Conservation (phyloP, 331 rosid species). For the Prunus yedoensis region DNA sequence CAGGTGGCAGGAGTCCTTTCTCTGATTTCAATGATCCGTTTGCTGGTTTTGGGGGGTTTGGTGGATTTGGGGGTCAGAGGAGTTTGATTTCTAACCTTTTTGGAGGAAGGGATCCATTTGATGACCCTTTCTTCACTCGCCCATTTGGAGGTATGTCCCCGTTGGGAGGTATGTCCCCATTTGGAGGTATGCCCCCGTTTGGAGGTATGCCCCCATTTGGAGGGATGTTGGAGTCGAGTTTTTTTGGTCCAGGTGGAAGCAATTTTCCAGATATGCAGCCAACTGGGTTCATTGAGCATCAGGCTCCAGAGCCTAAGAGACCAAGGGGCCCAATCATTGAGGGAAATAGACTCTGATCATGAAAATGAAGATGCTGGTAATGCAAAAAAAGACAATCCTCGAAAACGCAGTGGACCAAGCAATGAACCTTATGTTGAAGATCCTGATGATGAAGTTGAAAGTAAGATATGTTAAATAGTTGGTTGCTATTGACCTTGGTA, state of each 20-base stretch:
- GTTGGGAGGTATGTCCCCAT: conserved; percentile 35
- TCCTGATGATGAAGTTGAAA: conserved; percentile 67
- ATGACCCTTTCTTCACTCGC: conserved; percentile 75
- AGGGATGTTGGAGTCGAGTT: conserved; percentile 51
- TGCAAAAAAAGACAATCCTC: conserved; percentile 49
- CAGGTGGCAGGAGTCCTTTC: conserved; percentile 57
- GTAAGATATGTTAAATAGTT: conserved; percentile 25
- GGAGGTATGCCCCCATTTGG: conserved; percentile 19
- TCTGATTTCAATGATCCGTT: conserved; percentile 51
- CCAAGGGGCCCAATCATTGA: conserved; percentile 72
- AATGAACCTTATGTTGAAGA: conserved; percentile 43
- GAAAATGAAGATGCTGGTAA: conserved; percentile 49
- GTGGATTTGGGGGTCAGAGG: conserved; percentile 57
- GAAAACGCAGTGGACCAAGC: conserved; percentile 55
- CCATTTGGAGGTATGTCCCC: conserved; percentile 33
- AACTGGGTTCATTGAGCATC: conserved; percentile 51
- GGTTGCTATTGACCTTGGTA: conserved; percentile 10
- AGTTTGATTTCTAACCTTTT: conserved; percentile 51
- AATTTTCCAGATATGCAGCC: conserved; percentile 49
- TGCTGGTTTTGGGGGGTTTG: conserved; percentile 63
- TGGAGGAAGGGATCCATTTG: conserved; percentile 77
- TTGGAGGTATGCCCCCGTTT: conserved; percentile 37
- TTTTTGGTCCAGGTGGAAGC: conserved; percentile 44
- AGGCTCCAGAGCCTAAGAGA: conserved; percentile 44
- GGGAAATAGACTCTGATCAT: conserved; percentile 76